Base-by-base conservation (phyloP, 1,139 yeast species). In the Debaryomyces subglobosus region DNA sequence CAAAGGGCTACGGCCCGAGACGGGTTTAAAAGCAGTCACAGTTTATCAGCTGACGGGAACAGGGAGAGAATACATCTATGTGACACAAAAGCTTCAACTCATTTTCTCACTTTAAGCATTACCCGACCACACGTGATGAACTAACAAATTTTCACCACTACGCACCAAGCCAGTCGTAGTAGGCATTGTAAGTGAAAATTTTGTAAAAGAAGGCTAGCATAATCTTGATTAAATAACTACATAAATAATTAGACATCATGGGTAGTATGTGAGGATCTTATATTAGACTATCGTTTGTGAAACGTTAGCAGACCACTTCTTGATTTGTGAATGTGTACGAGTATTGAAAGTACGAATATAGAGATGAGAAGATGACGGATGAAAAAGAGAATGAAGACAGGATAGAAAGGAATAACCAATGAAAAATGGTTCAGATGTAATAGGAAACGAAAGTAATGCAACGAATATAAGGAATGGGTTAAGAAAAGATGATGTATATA, bases 261-360 rank as follows among this genome's bases (percentile, higher is more conserved):
- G 78, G 85, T 79, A 82, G 86, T 82, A 82, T 77, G 86, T 82
- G 76, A 59, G 58, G 58, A 53, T 52, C 39, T 34, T 45, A 40
- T 35, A 39, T 16, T 16, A 15, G n/a, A 23, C 42, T 34, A 24
- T n/a, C 16, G 16, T 24, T 20, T 20, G 23, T 33, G 24, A 43
- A 18, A 25, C 36, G 8, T 9, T 24, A n/a, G 42, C 20, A n/a
- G 12, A 43, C 27, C 37, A 21, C 21, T 7, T 3, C 29, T 30
- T 21, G 35, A 15, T 12, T 30, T 30, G 10, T 40, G 43, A 40
- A 40, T 40, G 43, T 21, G 36, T 21, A 40, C 16, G 36, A 23
- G 36, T 18, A 40, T 20, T 40, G 16, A 15, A 30, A 10, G 43
- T 13, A 13, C n/a, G 25, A 16, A 40, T 5, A 20, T 6, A 8